Conservation (phyloP, 129 eudicot genomes). For the Lactuca sativa region DNA sequence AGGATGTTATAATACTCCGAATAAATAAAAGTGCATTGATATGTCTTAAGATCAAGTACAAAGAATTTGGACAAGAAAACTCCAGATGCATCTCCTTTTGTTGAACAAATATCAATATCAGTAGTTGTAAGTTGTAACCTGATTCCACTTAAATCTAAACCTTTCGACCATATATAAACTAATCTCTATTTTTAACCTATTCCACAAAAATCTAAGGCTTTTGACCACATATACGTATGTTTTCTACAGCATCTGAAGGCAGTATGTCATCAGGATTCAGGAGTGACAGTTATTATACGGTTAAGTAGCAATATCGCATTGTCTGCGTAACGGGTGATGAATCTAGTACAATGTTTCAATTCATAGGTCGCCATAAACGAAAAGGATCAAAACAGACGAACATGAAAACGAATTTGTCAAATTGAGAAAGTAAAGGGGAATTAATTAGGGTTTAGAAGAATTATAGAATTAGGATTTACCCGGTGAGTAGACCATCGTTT, state of each 20-base stretch:
- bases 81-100: background rate
- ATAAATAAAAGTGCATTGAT: background rate
- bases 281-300: no score
- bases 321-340: background rate
- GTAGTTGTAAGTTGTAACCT: background rate
- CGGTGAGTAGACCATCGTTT: background rate
- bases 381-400: background rate
- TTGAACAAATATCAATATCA: background rate
- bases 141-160: background rate
- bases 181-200: no score
- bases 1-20: background rate
- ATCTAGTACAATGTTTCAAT: background rate
- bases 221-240: background rate
- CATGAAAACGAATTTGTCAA: constrained; percentile 4
- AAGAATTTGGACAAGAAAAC: background rate
- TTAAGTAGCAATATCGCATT: background rate
- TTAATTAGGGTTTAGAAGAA: constrained; percentile 13
- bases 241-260: background rate
- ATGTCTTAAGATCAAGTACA: no score
- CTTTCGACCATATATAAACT: background rate
- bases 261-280: no score
- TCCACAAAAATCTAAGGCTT: background rate
- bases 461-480: background rate
- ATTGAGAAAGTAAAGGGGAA: background rate
- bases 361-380: background rate